Evolutionary conservation across 306 rosid species (phyloP).

Genomic region (Oxytropis ochrocephala): DNA sequence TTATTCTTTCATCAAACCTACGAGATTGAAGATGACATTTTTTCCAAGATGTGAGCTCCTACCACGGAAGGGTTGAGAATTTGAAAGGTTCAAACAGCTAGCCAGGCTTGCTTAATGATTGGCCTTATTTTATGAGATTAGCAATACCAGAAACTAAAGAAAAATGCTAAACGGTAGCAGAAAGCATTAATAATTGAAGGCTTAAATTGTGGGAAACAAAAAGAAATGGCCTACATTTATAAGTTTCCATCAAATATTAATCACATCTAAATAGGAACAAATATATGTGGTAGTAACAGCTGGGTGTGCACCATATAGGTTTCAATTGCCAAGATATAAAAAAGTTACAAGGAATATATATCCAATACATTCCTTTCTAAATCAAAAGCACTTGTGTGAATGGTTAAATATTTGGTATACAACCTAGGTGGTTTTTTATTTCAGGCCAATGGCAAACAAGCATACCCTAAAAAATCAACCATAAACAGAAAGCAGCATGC

Average conservation of each 20-base stretch:
- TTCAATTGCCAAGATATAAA: background rate
- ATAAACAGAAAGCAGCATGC: background rate
- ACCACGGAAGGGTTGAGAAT: background rate
- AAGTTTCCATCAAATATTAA: constrained; percentile 1
- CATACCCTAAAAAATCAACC: constrained; percentile 6
- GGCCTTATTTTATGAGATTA: background rate
- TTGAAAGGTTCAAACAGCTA: background rate
- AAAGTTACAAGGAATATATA: background rate
- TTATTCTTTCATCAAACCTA: constrained; percentile 94
- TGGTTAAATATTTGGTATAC: background rate
- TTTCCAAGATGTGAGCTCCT: background rate
- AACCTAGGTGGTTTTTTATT: background rate
- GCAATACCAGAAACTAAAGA: constrained; percentile 3
- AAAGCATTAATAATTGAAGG: background rate
- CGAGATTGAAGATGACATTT: constrained; percentile 16
- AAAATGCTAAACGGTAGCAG: background rate
- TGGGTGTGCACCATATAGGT: background rate
- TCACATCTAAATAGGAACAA: background rate
- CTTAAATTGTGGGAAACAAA: background rate
- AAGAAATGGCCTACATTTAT: background rate
- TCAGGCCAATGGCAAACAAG: background rate
- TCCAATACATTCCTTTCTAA: background rate
- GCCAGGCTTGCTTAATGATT: background rate
- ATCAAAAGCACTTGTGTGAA: background rate
- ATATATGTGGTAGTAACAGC: background rate